phyloP scores from a whole-genome alignment of 805 yeast genomes.

The Metschnikowia arizonensis region DNA sequence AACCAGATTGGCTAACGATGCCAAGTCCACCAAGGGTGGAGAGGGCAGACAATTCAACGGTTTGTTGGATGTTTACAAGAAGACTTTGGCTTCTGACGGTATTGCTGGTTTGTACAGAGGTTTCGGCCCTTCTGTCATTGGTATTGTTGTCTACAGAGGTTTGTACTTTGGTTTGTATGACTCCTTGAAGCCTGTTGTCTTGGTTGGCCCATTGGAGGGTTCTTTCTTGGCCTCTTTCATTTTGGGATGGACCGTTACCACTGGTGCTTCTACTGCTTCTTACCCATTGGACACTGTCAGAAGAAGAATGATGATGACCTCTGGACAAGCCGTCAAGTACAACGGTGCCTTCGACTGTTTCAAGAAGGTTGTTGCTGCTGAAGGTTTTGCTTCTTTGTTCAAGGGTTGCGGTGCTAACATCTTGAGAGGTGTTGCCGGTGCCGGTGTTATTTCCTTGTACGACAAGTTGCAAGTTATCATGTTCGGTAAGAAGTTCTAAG shows the following conservation, averaged over 20 bases:
- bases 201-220: slow-evolving; percentile 93
- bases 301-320: slow-evolving; percentile 99
- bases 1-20: slow-evolving; percentile 98
- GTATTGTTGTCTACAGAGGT: slow-evolving; percentile 99
- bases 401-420: slow-evolving; percentile 99
- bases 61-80: slow-evolving; percentile 91
- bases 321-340: slow-evolving; percentile 97
- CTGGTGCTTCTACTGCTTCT: slow-evolving; percentile 98
- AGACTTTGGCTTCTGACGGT: slow-evolving; percentile 95
- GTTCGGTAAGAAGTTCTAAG: slow-evolving; percentile 87
- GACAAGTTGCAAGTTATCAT: slow-evolving; percentile 93
- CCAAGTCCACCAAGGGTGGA: slow-evolving; percentile 78
- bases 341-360: slow-evolving; percentile 92
- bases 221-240: slow-evolving; percentile 92
- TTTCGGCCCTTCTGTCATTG: slow-evolving; percentile 96
- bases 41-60: slow-evolving; percentile 98
- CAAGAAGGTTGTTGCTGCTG: slow-evolving; percentile 89
- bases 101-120: slow-evolving; percentile 98
- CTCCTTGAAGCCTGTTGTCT: slow-evolving; percentile 90
- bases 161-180: slow-evolving; percentile 97
- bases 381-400: slow-evolving; percentile 90
- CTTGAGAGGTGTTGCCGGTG: slow-evolving; percentile 99
- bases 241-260: slow-evolving; percentile 97
- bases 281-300: slow-evolving; percentile 99
- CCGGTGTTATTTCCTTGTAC: slow-evolving; percentile 97